phyloP scores from a whole-genome alignment of 129 eudicot genomes.

The Glebionis coronaria region DNA sequence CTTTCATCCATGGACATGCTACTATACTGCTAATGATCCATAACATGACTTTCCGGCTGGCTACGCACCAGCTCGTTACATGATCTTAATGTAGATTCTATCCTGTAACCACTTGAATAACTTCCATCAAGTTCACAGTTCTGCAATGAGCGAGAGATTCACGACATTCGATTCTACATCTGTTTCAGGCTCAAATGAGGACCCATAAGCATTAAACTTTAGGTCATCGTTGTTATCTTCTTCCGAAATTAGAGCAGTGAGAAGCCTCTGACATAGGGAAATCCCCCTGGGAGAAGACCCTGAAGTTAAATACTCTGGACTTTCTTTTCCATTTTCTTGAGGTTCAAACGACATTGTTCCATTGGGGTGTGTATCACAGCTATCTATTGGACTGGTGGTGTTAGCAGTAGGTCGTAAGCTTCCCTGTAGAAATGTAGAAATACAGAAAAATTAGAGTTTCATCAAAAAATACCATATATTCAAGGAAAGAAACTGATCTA shows the following conservation, averaged over 20 bases:
- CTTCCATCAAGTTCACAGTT: constrained; percentile 39
- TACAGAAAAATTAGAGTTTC: constrained; percentile 7
- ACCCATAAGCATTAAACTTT: constrained; percentile 29
- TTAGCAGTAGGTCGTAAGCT: not conserved
- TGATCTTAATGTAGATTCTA: too few relatives aligned
- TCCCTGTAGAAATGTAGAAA: not conserved
- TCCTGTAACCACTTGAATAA: constrained; percentile 3
- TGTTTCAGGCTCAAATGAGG: constrained; percentile 22
- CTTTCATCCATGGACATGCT: constrained; percentile 60
- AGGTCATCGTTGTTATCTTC: constrained; percentile 43
- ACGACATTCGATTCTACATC: constrained; percentile 16
- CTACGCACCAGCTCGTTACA: too few relatives aligned
- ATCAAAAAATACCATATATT: too few relatives aligned
- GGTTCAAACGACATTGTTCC: constrained; percentile 10
- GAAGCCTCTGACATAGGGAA: constrained; percentile 60
- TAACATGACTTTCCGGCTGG: too few relatives aligned
- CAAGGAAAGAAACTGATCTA: too few relatives aligned
- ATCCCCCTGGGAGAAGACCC: constrained; percentile 17
- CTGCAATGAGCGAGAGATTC: constrained; percentile 27
- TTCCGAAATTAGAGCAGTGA: constrained; percentile 68
- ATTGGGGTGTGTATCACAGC: constrained; percentile 22
- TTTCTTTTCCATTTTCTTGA: constrained; percentile 26
- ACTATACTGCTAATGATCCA: constrained; percentile 43
- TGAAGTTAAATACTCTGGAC: constrained; percentile 27
- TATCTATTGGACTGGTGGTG: constrained; percentile 26